Base-by-base conservation (phyloP, 2,329 filamentous ascomycete species). In the Colletotrichum theobromicola region DNA sequence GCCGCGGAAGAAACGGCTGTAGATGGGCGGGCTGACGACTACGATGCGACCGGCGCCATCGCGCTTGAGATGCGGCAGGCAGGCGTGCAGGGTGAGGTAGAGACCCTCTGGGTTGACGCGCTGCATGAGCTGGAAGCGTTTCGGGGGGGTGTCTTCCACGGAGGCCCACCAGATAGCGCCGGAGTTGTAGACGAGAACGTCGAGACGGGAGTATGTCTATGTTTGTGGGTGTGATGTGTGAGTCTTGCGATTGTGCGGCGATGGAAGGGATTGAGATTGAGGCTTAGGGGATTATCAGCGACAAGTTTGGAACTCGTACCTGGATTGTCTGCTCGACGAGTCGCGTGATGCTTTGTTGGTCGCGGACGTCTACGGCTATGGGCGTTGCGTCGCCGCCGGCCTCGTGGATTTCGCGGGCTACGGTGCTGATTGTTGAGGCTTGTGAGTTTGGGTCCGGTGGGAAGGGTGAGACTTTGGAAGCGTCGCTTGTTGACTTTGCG, bases 141-240 rank as follows among this genome's bases (percentile, higher is more conserved):
- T 94, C 77, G 93, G 85, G 0, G 94, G 93, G 0, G 94, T 96
- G 61, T 92, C 90, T 66, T 92, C 89, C 0, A 97, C 91, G 2
- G 93, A 89, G 0, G 93, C 90, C 94, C 94, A 96, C 93, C 93
- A 97, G 77, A 97, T 95, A 4, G 95, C 95, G 53, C 95, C 95
- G 0, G 93, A 92, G 82, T 97, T 97, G 86, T 97, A 97, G 63
- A 97, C 83, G 4, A 97, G 84, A 1, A 93, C 93, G 80, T 97
- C 94, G 5, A 97, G 85, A 26, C 89, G 89, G 57, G 88, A 88
- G 78, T 93, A 93, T 6, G 82, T 86, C 79, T 90, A 77, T 12
- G 46, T 55, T 66, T 57, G 30, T 32, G 21, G 67, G 61, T 53
- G 5, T 8, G 12, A 34, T 13, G 15, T 18, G 5, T 3, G 8